Evolutionary conservation across 768 basidiomycete genomes (phyloP), one percentile per base, ranked within the genome.

Genomic region (Chalciporus piperatus): DNA sequence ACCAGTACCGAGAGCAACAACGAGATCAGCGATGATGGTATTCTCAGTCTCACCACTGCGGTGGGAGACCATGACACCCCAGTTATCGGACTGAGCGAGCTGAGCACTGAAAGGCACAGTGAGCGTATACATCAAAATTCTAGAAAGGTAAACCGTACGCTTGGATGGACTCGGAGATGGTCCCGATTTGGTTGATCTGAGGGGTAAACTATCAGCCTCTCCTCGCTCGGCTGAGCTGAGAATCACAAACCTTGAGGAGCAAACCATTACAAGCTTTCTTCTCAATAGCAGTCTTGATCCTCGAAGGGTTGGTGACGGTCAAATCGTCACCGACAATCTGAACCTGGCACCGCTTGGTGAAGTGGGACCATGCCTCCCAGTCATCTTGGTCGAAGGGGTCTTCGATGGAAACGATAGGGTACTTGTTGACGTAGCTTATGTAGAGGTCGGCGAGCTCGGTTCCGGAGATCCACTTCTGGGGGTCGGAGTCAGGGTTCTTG

Each of bases 331-430:
- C 92, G 57, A 95, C 92, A 58, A 95, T 87, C 75, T 96, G 93
- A 70, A 95, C 87, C 20, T 80, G 79, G 64, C 85, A 80, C 56
- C 82, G 72, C 62, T 76, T 72, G 62, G 89, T 97, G 76, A 98
- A 92, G 78, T 93, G 85, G 33, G 83, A 76, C 97, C 97, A 99
- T 38, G 94, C 92, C 69, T 92, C 93, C 92, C 93, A 98, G 76
- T 99, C 97, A 69, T 99, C 97, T 78, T 99, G 95, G 74, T 98
- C 96, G 75, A 99, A 99, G 70, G 97, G 96, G 72, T 99, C 97
- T 76, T 96, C 94, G 61, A 95, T 82, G 28, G 92, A 94, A 51
- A 92, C 83, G 59, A 98, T 98, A 54, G 95, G 94, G 79, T 98
- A 98, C 75, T 95, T 88, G 74, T 92, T 79, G 69, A 89, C 74